phyloP scores from a whole-genome alignment of 768 basidiomycete genomes.

The Panaeolus cyanescens region DNA sequence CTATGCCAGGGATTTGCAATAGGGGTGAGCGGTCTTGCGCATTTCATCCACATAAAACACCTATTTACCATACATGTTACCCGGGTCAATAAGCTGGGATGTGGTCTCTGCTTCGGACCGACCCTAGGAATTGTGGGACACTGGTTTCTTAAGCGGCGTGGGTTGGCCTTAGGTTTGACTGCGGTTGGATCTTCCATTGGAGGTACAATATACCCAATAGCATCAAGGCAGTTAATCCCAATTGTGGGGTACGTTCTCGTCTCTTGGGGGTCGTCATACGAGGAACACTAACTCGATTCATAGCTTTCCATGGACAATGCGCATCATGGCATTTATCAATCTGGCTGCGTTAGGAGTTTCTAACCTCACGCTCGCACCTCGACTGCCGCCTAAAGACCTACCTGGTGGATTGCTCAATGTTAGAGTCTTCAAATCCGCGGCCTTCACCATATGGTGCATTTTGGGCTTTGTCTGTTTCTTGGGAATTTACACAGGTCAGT shows the following conservation, averaged over 20 bases:
- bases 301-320: slow-evolving; percentile 73
- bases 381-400: slow-evolving; percentile 52
- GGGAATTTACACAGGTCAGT: slow-evolving; percentile 60
- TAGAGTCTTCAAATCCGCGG: slow-evolving; percentile 40
- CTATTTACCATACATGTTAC: neutral
- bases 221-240: slow-evolving; percentile 52
- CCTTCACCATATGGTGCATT: slow-evolving; percentile 54
- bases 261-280: neutral
- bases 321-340: slow-evolving; percentile 62
- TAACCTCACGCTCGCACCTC: slow-evolving; percentile 46
- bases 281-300: neutral
- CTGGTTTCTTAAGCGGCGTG: slow-evolving; percentile 62
- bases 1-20: slow-evolving; percentile 63
- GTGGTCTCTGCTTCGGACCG: slow-evolving; percentile 28
- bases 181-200: slow-evolving; percentile 62
- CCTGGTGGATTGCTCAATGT: slow-evolving; percentile 58
- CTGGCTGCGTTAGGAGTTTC: slow-evolving; percentile 47
- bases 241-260: slow-evolving; percentile 49
- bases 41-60: neutral
- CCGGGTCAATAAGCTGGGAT: slow-evolving; percentile 13
- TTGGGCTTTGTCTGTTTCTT: slow-evolving; percentile 52
- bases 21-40: neutral
- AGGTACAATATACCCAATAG: slow-evolving; percentile 63
- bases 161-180: slow-evolving; percentile 53
- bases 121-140: slow-evolving; percentile 54